Conservation (phyloP, 2,329 filamentous ascomycete genomes). For the Dactylella cylindrospora region DNA sequence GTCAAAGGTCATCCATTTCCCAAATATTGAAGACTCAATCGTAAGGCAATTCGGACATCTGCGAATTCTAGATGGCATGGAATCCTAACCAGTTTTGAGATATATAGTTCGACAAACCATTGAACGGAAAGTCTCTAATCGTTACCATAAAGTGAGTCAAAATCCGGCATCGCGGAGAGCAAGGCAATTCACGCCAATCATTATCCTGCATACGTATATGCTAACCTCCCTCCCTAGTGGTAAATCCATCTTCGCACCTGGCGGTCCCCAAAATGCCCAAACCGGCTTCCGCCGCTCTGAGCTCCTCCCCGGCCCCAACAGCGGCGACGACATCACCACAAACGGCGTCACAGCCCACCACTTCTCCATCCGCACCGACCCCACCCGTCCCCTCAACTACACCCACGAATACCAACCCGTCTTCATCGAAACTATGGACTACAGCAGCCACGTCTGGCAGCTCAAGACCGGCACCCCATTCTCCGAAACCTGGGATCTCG, state of each 20-base stretch:
- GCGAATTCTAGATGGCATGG: too few relatives aligned
- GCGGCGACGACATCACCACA: conserved; percentile 58
- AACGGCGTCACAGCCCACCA: conserved; percentile 64
- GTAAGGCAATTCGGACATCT: conserved; percentile 12
- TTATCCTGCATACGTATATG: too few relatives aligned
- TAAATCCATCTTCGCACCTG: conserved; percentile 62
- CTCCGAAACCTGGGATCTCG: conserved; percentile 50
- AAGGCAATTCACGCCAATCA: too few relatives aligned
- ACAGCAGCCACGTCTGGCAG: conserved; percentile 53
- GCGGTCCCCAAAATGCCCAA: conserved; percentile 54
- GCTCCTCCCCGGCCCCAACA: conserved; percentile 58
- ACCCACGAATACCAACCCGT: conserved; percentile 64
- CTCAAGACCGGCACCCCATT: conserved; percentile 62
- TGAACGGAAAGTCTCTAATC: conserved; percentile 56
- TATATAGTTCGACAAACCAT: conserved; percentile 54
- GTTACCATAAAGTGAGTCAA: conserved; percentile 57
- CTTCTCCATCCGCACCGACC: conserved; percentile 62
- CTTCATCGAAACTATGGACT: conserved; percentile 52
- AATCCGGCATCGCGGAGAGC: too few relatives aligned
- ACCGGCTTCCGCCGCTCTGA: conserved; percentile 64
- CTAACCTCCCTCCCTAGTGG: conserved; percentile 51
- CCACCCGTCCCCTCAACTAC: conserved; percentile 59
- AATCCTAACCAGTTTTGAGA: conserved; percentile 17
- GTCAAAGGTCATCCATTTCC: conserved; percentile 43
- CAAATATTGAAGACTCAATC: conserved; percentile 42